A percentile compares a stretch with the other conserved stretches of the same genome.
Evolutionary conservation across 202 grass and related monocot species (phyloP).

Genomic region (Saccharum hybrid): DNA sequence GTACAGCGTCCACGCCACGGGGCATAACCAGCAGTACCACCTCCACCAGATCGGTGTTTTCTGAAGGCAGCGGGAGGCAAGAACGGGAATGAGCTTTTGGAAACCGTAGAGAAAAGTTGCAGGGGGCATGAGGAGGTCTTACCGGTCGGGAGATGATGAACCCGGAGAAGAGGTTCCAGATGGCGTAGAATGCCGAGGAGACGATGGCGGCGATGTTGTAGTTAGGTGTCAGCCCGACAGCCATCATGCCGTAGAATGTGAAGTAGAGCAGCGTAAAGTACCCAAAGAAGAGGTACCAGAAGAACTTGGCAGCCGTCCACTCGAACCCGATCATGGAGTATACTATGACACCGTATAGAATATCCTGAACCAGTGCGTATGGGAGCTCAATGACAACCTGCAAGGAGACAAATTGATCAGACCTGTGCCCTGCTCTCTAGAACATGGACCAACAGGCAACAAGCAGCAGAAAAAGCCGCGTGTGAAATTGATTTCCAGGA

Average conservation of each 20-base stretch:
- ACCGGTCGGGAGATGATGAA: conserved; percentile 79
- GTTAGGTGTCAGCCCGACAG: conserved; percentile 82
- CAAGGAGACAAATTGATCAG: conserved; percentile 5
- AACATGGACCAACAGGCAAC: conserved; percentile 1
- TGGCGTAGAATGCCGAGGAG: conserved; percentile 76
- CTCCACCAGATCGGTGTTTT: conserved; percentile 88
- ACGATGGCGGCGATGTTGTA: conserved; percentile 74
- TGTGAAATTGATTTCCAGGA: conserved; percentile 21
- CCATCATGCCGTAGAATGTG: conserved; percentile 98
- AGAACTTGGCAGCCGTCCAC: conserved; percentile 80
- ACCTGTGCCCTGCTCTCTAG: neutral
- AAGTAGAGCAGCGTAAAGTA: conserved; percentile 95
- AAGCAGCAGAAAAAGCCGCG: neutral
- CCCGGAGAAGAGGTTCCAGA: conserved; percentile 92
- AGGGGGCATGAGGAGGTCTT: conserved; percentile 13
- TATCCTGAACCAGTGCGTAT: conserved; percentile 68
- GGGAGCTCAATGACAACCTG: conserved; percentile 90
- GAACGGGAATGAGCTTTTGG: conserved; percentile 22
- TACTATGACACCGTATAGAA: conserved; percentile 69
- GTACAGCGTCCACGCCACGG: conserved; percentile 76
- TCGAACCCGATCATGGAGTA: conserved; percentile 94
- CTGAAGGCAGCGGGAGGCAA: conserved; percentile 43
- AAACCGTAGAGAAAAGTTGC: neutral
- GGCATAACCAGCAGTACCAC: conserved; percentile 78
- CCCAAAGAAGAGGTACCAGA: conserved; percentile 90